Base-by-base conservation (phyloP, 2,329 filamentous ascomycete species). In the Aspergillus amoenus region DNA sequence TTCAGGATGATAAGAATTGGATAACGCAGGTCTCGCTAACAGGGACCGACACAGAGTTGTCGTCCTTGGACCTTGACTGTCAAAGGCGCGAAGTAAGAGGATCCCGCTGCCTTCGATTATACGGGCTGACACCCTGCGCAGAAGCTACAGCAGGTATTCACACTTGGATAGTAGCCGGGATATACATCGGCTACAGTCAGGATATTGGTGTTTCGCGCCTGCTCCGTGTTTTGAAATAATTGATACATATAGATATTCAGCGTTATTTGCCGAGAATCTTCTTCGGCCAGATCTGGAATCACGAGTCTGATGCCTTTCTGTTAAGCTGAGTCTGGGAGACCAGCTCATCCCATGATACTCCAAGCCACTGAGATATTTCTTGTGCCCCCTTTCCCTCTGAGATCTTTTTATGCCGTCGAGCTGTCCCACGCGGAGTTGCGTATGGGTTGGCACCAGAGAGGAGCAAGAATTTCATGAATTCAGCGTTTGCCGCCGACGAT, bases 391-490 rank as follows among this genome's bases (percentile, higher is more conserved):
- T 49, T 5, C n/a, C 45, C 8, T 48, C 52, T 3, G 34, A 49
- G 12, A 42, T 11, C 18, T 22, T 24, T 44, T n/a, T 22, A 12
- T 18, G 41, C 6, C 7, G 22, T 24, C 15, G 7, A 22, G 17
- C 2, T 17, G 30, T 15, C 5, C 6, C 5, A 3, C 15, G 9
- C 3, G 32, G 43, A 42, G 8, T 24, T 12, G 13, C 15, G 13
- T 55, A 18, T 21, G 44, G 44, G 39, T 55, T 30, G 3, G 52
- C 52, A 4, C 44, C 52, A 0, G n/a, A 21, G 21, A 32, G 46
- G 30, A 55, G 52, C 15, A 55, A 34, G 44, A 55, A 55, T n/a
- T 46, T 55, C n/a, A 55, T 43, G 37, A 55, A 49, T 17, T 42
- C 44, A 3, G 52, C 44, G 18, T 48, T 48, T 15, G 43, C 4